Conservation (phyloP, 139 green algal species). For the Coccomyxa sp. region DNA sequence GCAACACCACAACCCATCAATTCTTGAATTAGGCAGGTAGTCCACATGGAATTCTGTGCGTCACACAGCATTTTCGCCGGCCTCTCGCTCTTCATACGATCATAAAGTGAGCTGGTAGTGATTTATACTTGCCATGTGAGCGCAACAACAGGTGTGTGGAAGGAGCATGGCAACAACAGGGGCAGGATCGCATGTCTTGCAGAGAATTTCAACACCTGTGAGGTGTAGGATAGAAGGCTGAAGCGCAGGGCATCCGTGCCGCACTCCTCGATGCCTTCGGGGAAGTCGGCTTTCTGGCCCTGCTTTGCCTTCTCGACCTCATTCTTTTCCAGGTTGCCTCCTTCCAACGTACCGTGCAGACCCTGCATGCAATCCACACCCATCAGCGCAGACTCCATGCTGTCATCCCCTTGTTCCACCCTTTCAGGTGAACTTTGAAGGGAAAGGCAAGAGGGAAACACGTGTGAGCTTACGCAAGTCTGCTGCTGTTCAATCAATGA, state of each 20-base stretch:
- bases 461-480: neutral
- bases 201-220: conserved; percentile 51
- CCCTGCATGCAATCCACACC: conserved; percentile 7
- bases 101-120: too few relatives aligned
- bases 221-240: conserved; percentile 86
- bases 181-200: neutral
- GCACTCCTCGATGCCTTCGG: conserved; percentile 97
- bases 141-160: too few relatives aligned
- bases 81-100: too few relatives aligned
- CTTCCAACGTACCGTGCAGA: conserved; percentile 51
- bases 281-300: conserved; percentile 89
- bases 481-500: neutral
- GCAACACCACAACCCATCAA: neutral
- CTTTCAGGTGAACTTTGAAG: neutral
- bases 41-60: neutral
- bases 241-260: conserved; percentile 92
- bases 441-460: neutral
- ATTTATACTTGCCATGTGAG: too few relatives aligned
- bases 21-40: neutral
- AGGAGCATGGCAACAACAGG: too few relatives aligned
- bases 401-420: neutral
- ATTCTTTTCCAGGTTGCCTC: conserved; percentile 88
- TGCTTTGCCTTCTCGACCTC: conserved; percentile 76
- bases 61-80: too few relatives aligned
- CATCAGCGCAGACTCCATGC: neutral